Evolutionary conservation across 345 rosid genomes (phyloP).

Genomic region (Eucalyptus caleyi): DNA sequence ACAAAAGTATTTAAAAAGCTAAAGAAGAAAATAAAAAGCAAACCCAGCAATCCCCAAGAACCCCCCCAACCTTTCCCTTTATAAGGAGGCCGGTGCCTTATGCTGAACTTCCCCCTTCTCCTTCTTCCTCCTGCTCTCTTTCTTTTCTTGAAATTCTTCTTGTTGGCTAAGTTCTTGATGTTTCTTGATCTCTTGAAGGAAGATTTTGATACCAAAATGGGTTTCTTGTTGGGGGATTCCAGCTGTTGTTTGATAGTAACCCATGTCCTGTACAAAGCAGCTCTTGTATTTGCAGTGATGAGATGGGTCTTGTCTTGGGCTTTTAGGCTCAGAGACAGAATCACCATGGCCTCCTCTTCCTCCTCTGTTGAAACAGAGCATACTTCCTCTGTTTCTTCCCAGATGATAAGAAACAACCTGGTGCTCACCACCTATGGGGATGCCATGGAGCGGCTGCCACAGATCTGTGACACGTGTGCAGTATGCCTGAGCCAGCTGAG

Average conservation of each 20-base stretch:
- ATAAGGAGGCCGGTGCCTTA: not conserved
- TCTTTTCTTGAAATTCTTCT: not conserved
- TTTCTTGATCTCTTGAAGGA: not conserved
- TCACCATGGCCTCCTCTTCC: not conserved
- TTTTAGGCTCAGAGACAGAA: slow-evolving; percentile 31
- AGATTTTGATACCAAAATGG: slow-evolving; percentile 10
- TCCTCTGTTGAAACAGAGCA: not conserved
- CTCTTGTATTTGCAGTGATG: slow-evolving; percentile 46
- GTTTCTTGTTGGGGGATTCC: slow-evolving; percentile 59
- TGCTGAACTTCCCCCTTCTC: not conserved
- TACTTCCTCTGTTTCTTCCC: slow-evolving; percentile 15
- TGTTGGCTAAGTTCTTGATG: not conserved
- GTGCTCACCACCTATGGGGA: slow-evolving; percentile 49
- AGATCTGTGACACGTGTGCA: slow-evolving; percentile 51
- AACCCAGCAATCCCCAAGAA: not conserved
- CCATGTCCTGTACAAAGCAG: slow-evolving; percentile 67
- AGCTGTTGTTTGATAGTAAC: slow-evolving; percentile 24
- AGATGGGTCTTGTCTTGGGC: slow-evolving; percentile 69
- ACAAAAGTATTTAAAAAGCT: not conserved
- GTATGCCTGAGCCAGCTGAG: slow-evolving; percentile 55
- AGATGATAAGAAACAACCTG: slow-evolving; percentile 43
- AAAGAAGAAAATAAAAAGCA: not conserved
- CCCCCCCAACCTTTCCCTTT: slow-evolving; percentile 4
- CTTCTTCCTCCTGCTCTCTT: not conserved
- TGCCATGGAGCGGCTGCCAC: slow-evolving; percentile 15